A percentile compares a stretch with the other conserved stretches of the same genome.
These are phyloP conservation scores for Wickerhamomyces xylosicus DNA, from an alignment of 805 yeast genomes.

Conservation along the genomic window DNA sequence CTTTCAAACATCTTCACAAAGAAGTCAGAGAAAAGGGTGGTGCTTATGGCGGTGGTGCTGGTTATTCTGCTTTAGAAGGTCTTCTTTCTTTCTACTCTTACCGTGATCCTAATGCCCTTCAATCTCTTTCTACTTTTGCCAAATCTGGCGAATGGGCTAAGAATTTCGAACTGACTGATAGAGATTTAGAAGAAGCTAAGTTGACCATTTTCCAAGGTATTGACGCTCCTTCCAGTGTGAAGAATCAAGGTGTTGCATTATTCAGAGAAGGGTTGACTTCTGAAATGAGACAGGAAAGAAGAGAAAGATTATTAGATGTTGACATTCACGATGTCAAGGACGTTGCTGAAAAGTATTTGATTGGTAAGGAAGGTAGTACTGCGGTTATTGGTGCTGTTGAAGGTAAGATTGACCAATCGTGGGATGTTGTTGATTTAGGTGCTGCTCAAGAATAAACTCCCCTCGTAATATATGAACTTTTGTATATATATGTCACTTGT, in stretches of 20 bases:
- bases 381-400: slow-evolving; percentile 34
- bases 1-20: slow-evolving; percentile 77
- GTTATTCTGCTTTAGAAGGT: slow-evolving; percentile 75
- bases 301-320: slow-evolving; percentile 65
- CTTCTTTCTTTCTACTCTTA: slow-evolving; percentile 77
- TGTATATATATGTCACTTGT: slow-evolving; percentile 1
- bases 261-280: slow-evolving; percentile 67
- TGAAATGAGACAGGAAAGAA: slow-evolving; percentile 69
- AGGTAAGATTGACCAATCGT: slow-evolving; percentile 4
- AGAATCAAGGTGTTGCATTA: slow-evolving; percentile 60
- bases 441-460: slow-evolving; percentile 1
- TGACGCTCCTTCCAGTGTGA: slow-evolving; percentile 81
- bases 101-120: slow-evolving; percentile 82
- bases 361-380: slow-evolving; percentile 19
- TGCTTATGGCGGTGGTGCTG: slow-evolving; percentile 95
- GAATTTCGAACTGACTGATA: slow-evolving; percentile 39
- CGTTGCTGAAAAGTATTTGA: slow-evolving; percentile 60
- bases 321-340: slow-evolving; percentile 47
- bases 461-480: neutral
- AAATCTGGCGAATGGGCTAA: slow-evolving; percentile 40
- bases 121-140: slow-evolving; percentile 52
- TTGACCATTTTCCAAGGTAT: slow-evolving; percentile 82
- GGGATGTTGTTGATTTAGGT: slow-evolving; percentile 15
- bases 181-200: slow-evolving; percentile 81
- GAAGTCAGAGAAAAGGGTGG: slow-evolving; percentile 94